Base-by-base conservation (phyloP, 2,329 filamentous ascomycete genomes). In the Pyricularia sp. region DNA sequence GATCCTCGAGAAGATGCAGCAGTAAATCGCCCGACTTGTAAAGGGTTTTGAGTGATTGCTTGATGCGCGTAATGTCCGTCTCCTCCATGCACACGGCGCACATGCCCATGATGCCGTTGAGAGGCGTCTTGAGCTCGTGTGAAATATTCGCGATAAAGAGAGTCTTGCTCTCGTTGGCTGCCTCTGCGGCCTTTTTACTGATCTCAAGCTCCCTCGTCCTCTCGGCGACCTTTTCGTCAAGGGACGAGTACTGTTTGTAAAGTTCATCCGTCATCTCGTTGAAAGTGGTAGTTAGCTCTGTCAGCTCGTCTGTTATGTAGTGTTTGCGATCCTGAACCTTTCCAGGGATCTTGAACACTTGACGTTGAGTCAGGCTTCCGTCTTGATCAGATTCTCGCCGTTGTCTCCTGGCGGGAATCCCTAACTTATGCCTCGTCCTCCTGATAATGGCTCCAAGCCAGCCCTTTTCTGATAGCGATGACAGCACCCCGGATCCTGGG, bases 111-210 rank as follows among this genome's bases (percentile, higher is more conserved):
- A 97, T 97, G 13, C 93, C 94, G 72, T 97, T 97, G 65, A 97
- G 81, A 0, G 94, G 94, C 1, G 94, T 99, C 73, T 96, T 96
- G 44, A 99, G 81, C 74, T 97, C 85, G 70, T 88, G 85, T 0
- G 86, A 88, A 63, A 97, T 96, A 71, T 97, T 97, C 22, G 94
- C 94, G 68, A 99, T 96, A 77, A 97, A 97, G 9, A 97, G 81
- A 0, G 94, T 97, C 78, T 99, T 99, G 80, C 91, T 96, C 76
- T 96, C 90, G 70, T 96, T 97, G 3, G 93, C 93, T n/a, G 90
- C 89, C 75, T 96, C 93, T 1, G 93, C 93, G 1, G 91, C 91
- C 76, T 91, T 91, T 74, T 96, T 96, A 78, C 89, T 96, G 67
- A 91, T 85, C 72, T 96, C 91, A 0, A 97, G 80, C 74, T 97